Evolutionary conservation across 495 filamentous ascomycete genomes (phyloP), one percentile per base, ranked within the genome.

Genomic region (Cenococcum geophilum): DNA sequence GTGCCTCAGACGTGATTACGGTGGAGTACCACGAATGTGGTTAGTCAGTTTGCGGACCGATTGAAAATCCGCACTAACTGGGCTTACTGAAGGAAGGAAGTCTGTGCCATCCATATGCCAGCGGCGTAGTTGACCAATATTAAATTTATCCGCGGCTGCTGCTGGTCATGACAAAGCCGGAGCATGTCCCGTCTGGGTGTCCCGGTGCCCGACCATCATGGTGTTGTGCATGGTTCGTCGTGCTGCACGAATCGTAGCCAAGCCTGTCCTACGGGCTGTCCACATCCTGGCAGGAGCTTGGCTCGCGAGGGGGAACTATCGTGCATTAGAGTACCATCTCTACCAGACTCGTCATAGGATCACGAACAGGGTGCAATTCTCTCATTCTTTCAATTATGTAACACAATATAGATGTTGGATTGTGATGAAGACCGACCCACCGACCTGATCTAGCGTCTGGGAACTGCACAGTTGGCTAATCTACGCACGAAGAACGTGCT

Each of bases 131-230:
- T 48, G 43, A 47, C 59, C 58, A 57, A 36, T 57, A 23, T 47
- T 63, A 40, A 27, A 67, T 67, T 63, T 52, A 60, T 37, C 64
- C 64, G 60, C 34, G 53, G 64, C 64, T 36, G 0, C 42, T n/a
- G 27, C 3, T 51, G 49, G 8, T 16, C 34, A 18, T 10, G 16
- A 20, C 23, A n/a, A 57, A 57, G 32, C 20, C 25, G 55, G 34
- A 37, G 22, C 54, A 1, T 18, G 20, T 16, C 3, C 16, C 10
- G 10, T 56, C 54, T 25, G 14, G 47, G 22, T 53, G 18, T 20
- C 37, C 21, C 16, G 22, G 53, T 59, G n/a, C 52, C 65, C 60
- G 58, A 23, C 51, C 62, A 65, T 57, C 63, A 64, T 37, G 55
- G 62, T 69, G 23, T 60, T 69, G 11, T 58, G 61, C 57, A 63